Percentiles rank a stretch among this genome's conserved stretches.
These are phyloP conservation scores for Pisolithus orientalis DNA, from an alignment of 768 basidiomycete species.

Conservation along the genomic window DNA sequence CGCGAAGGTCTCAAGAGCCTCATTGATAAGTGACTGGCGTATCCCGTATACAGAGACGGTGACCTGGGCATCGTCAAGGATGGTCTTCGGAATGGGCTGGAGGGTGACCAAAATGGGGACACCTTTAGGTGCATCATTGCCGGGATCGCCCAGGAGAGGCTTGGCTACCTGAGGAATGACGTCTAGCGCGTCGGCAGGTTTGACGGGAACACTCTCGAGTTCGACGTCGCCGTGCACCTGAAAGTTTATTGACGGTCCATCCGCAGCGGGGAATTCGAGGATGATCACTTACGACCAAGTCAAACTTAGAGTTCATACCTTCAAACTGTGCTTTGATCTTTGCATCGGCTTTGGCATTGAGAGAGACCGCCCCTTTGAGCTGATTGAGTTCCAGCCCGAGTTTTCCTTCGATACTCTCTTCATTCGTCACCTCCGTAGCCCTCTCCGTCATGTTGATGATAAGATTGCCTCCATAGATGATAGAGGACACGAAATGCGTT, in stretches of 20 bases:
- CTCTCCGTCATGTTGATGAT: constrained; percentile 10
- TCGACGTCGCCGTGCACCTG: neutral
- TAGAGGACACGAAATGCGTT: neutral
- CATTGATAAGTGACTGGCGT: neutral
- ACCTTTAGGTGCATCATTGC: neutral
- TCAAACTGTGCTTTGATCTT: neutral
- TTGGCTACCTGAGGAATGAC: neutral
- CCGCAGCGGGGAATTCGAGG: neutral
- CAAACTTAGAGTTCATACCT: neutral
- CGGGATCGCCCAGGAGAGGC: neutral
- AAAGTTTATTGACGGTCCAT: neutral
- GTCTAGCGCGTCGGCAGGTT: neutral
- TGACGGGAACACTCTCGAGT: neutral
- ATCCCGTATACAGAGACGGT: neutral
- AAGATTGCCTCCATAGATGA: neutral
- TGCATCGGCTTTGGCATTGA: neutral
- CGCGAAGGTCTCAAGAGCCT: neutral
- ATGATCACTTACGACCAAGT: neutral
- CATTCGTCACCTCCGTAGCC: constrained; percentile 6
- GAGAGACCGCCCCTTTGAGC: constrained; percentile 9
- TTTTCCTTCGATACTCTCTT: constrained; percentile 10
- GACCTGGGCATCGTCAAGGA: neutral
- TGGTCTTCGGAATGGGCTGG: neutral
- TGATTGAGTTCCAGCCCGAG: constrained; percentile 9
- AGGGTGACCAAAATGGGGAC: neutral